Evolutionary conservation across 2,329 filamentous ascomycete genomes (phyloP), one percentile per base, ranked within the genome.

Genomic region (Corinectria fuckeliana): DNA sequence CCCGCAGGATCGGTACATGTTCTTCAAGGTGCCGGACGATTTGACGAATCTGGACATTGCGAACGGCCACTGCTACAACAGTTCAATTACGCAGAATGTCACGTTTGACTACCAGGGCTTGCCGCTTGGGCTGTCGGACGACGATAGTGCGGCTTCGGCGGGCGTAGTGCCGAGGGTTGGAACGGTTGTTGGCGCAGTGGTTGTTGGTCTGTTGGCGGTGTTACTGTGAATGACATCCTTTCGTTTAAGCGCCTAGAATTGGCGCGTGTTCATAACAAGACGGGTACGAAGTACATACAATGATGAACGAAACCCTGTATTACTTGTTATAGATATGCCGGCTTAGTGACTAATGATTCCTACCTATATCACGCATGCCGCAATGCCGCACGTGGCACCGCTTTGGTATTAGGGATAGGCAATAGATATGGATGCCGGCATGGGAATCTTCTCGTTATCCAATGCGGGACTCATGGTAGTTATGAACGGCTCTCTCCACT

Each of bases 11-110:
- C 84, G 79, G 64, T 93, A 92, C 77, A 93, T 93, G 90, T 93
- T 94, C 77, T 93, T 94, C 80, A 78, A 82, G 14, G 82, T 88
- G 16, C 84, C 90, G 1, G 87, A 92, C 72, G 91, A 93, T 66
- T 75, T 93, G 34, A 81, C 69, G 6, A 81, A 82, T 3, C 75
- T 92, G 60, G 89, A 93, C 67, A 86, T 93, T 59, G 81, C 78
- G 3, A 85, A 84, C 42, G 90, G 90, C 1, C 80, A 89, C 58
- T 93, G 91, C 72, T 81, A 86, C 67, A 93, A 92, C 67, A 67
- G 75, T 26, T 82, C 80, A 0, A 82, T 93, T 5, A 74, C 78
- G 34, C 90, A 93, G 74, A 91, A 92, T 61, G 79, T 93, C 39
- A 92, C 89, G 0, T 93, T 91, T 69, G 81, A 82, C 9, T 82